Evolutionary conservation across 1,284 basidiomycete genomes (phyloP), one percentile per base, ranked within the genome.

Genomic region (Malassezia globosa): DNA sequence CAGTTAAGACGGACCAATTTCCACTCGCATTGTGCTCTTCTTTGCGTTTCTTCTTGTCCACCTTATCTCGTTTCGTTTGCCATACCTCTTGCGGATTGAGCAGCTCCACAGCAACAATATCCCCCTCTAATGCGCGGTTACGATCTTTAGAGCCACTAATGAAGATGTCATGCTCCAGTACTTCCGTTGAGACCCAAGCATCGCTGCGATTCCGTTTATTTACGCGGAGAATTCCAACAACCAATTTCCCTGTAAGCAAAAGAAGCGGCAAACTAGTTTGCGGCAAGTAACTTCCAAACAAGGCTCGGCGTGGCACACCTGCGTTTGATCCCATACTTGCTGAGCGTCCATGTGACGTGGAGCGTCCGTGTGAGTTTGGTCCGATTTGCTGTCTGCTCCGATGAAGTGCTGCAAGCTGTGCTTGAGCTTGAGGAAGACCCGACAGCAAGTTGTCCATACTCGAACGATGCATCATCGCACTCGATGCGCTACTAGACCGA

Each of bases 11-110:
- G 7, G 23, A 10, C 18, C 19, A 22, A 14, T 37, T 14, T n/a
- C 26, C 63, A 57, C 82, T 66, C 41, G 76, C 75, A 63, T 89
- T 87, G 72, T 87, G 94, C 75, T 99, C 94, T 75, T 99, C 94
- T 80, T 99, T 99, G 46, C 65, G 60, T 59, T 64, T 64, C 60
- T 71, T 71, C 64, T 99, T 99, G 77, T 97, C 94, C 73, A 97
- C 92, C 76, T 99, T 99, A 76, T 97, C 94, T 76, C 96, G 96
- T 78, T 99, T 99, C 13, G 90, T 94, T 18, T 84, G 83, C 94
- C 94, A 96, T 7, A 97, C 92, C 74, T 69, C 68, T 41, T 59
- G 55, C 7, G 73, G 92, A 61, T 99, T 92, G 51, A 99, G 80
- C 37, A 99, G 80, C 73, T 99, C 94, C 31, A 99, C 87, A 22